Base-by-base conservation (phyloP, 306 rosid genomes). In the Cicer judaicum region DNA sequence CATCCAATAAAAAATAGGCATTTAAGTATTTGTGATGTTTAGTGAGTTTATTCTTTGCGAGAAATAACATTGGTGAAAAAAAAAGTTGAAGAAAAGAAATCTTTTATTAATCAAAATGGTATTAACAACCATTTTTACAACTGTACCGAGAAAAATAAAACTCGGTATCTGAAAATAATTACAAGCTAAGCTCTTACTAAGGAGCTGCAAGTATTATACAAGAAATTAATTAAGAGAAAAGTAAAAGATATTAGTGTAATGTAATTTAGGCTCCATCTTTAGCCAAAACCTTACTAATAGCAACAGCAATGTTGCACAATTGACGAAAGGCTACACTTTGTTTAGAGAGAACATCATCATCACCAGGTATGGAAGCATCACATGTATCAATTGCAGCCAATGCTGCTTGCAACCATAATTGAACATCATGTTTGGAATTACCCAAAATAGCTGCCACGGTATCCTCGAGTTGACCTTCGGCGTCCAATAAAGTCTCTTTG, bases 351-450 rank as follows among this genome's bases (percentile, higher is more conserved):
- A 71, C 1, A 0, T 78, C 74, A 16, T 86, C 81, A 9, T 53
- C 43, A 2, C 87, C 87, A 0, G 78, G 73, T 13, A 83, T 74
- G 0, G 87, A 75, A 13, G 19, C 76, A 8, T 78, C 83, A 8
- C 89, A 86, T 2, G 81, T 62, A 56, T 62, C 76, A 14, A 75
- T 52, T 1, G 87, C 89, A 7, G 77, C 76, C 9, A 84, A 41
- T 2, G 87, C 78, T 1, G 79, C 78, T 29, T 68, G 55, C 7
- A 86, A 68, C 90, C 90, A 83, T 1, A 29, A 0, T 0, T 56
- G 16, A 7, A 73, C 68, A 44, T 83, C 87, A 0, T 2, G 7
- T 10, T 48, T 9, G 0, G 41, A 5, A 3, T 50, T 2, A 0
- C 10, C 10, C 19, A 48, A 13, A 0, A 83, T 0, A 4, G 87